phyloP scores from a whole-genome alignment of 2,329 filamentous ascomycete species.

The Fusarium poae region DNA sequence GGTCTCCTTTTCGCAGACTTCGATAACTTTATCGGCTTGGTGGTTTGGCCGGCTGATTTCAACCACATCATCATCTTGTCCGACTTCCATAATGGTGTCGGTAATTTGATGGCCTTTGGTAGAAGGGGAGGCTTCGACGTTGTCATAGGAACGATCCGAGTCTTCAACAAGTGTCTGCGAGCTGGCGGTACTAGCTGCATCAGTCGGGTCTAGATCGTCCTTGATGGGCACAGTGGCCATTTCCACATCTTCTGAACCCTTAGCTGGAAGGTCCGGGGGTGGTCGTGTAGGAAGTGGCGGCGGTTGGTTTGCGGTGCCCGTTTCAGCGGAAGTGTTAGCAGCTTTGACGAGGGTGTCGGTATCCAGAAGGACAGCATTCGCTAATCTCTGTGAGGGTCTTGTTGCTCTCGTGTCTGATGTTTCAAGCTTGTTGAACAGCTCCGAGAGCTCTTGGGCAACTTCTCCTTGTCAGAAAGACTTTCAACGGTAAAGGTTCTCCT shows the following conservation, averaged over 20 bases:
- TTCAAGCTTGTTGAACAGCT: constrained; percentile 78
- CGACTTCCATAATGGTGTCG: constrained; percentile 44
- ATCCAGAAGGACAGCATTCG: constrained; percentile 80
- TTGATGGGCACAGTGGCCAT: constrained; percentile 53
- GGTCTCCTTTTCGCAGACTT: constrained; percentile 18
- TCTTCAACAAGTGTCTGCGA: constrained; percentile 65
- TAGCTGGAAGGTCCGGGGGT: constrained; percentile 55
- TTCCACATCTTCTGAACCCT: constrained; percentile 51
- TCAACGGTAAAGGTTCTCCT: neutral
- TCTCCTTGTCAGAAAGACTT: constrained; percentile 47
- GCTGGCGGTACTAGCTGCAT: constrained; percentile 63
- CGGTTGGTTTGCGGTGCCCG: constrained; percentile 49
- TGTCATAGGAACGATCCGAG: constrained; percentile 54
- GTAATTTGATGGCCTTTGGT: constrained; percentile 43
- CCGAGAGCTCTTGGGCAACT: constrained; percentile 82
- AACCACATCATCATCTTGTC: constrained; percentile 31
- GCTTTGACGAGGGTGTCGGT: constrained; percentile 56
- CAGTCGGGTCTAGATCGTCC: constrained; percentile 49
- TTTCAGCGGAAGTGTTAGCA: constrained; percentile 48
- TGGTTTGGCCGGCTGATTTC: constrained; percentile 13
- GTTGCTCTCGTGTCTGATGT: constrained; percentile 72
- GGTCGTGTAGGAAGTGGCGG: constrained; percentile 66
- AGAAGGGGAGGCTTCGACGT: constrained; percentile 45
- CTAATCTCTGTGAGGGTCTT: constrained; percentile 80
- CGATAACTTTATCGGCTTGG: neutral